Conservation (phyloP, 139 green algal genomes). For the Chlamydomonas incerta region DNA sequence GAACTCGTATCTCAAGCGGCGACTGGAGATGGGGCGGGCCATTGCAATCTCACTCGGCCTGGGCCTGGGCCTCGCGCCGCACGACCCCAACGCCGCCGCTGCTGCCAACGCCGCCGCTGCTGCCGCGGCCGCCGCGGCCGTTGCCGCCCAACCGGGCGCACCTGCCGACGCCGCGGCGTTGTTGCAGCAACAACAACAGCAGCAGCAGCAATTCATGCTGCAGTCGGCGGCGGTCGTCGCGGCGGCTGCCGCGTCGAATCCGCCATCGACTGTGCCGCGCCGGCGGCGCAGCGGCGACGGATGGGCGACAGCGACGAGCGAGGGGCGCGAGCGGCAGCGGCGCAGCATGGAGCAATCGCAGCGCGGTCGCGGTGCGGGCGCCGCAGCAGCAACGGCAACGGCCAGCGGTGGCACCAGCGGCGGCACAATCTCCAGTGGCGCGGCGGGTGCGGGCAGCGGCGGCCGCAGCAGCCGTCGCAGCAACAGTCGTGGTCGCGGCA, state of each 20-base stretch:
- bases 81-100: background rate
- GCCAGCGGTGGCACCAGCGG: background rate
- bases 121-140: background rate
- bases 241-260: background rate
- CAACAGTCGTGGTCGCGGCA: background rate
- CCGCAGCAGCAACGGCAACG: no score
- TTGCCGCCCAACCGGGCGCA: background rate
- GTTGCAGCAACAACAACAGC: background rate
- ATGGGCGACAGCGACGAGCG: background rate
- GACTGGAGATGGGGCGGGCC: slow-evolving; percentile 41
- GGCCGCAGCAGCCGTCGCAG: background rate
- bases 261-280: background rate
- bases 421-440: background rate
- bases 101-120: background rate
- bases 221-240: background rate
- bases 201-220: background rate
- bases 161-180: background rate
- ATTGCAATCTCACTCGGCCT: slow-evolving; percentile 22
- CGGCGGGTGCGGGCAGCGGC: no score
- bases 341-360: background rate
- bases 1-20: slow-evolving; percentile 72
- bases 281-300: background rate
- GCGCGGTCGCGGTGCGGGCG: no score
- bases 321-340: background rate
- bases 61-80: background rate